Base-by-base conservation (phyloP, 495 filamentous ascomycete genomes). In the Aspergillus ostianus region DNA sequence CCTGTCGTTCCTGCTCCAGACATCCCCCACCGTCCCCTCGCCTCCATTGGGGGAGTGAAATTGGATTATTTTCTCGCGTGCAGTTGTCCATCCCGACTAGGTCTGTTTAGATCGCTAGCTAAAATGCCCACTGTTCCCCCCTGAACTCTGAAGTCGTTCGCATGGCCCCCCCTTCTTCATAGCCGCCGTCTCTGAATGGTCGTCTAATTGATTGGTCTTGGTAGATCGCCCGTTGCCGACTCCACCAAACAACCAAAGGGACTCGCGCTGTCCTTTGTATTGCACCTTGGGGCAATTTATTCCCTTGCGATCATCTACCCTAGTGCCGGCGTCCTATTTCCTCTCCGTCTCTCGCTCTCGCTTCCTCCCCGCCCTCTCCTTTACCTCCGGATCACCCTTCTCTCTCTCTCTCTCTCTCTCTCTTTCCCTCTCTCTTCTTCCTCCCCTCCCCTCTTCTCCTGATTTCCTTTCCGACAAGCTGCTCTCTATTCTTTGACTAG, bases 201-300 rank as follows among this genome's bases (percentile, higher is more conserved):
- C 55, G 53, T 64, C 23, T 66, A 58, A 61, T 32, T 69, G 66
- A 69, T 69, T 67, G 64, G 57, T 64, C 47, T 63, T 55, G 67
- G 67, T 61, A 69, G 67, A 69, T 69, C 64, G 62, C 67, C 60
- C 48, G 64, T 65, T 60, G 57, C 59, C 56, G 59, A 61, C 64
- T 69, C 67, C 62, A 61, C 62, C 57, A 63, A 62, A 64, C 61
- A 62, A 64, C 63, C 32, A 50, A 58, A 60, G 60, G 64, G 64
- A 63, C 63, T 64, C 63, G 44, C 56, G 44, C 53, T 53, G 61
- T 44, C 53, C 49, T 59, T 27, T 6, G 47, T 41, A n/a, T 57
- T 52, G 29, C 50, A 52, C 27, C 50, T 15, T 41, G 36, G 10
- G 10, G 8, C 36, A 41, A 41, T 41, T 41, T 41, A 41, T 41